Base-by-base conservation (phyloP, 208 protist species). In the Trypanosomatidae sp. region DNA sequence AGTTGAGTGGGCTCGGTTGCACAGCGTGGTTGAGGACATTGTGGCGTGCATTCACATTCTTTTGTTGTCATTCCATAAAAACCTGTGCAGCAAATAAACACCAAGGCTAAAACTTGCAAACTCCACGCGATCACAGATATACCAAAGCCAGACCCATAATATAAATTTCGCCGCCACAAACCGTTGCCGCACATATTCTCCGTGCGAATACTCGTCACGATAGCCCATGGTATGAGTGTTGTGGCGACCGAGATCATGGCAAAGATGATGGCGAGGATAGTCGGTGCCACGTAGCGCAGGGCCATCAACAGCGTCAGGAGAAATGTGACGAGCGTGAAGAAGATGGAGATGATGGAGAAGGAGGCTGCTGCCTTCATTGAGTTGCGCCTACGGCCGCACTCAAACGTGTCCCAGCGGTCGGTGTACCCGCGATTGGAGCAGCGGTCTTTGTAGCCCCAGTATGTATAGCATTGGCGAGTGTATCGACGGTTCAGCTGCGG, bases 261-360 rank as follows among this genome's bases (percentile, higher is more conserved):
- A 33, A 62, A 30, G 32, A 55, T 15, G 26, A 65, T 28, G 2
- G 53, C 49, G 19, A 71, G 8, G 20, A 63, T 4, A 3, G 48
- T 53, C 1, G 56, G 35, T 32, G 38, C 38, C 16, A 49, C 10
- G 21, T 53, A 21, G 22, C 43, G 56, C 4, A 53, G 2, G 5
- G 65, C 18, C 58, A 71, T 61, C 6, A 66, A 30, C 23, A 59
- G 8, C n/a, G 40, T 48, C 0, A 61, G 39, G 13, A 66, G 13
- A 25, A 64, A 28, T 5, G 61, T 47, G 10, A 53, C 47, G 11
- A 74, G 33, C 4, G 61, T 67, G 6, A 33, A 20, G 33, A 64
- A 40, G 30, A 58, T 60, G 23, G 70, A 66, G 53, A 69, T 44
- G 46, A 73, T 55, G 33, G 58, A 51, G 11, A 71, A 66, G 19